Percentiles rank a stretch among this genome's conserved stretches.
Evolutionary conservation across 2,329 filamentous ascomycete species (phyloP).

Genomic region (Beauveria asiatica): DNA sequence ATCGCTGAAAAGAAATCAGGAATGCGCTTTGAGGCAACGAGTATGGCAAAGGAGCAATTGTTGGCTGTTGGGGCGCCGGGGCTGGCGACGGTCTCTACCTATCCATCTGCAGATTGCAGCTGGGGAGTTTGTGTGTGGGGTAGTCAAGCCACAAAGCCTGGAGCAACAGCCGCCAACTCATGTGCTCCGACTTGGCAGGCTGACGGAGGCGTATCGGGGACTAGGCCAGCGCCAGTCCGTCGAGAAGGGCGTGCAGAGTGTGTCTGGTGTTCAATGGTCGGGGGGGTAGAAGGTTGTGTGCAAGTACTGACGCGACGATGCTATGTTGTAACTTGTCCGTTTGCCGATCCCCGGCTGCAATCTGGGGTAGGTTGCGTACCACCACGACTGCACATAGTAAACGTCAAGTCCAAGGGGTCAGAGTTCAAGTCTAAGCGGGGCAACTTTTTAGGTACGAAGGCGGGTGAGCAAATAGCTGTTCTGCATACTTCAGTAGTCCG

Average conservation of each 20-base stretch:
- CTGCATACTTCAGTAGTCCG: too few species aligned
- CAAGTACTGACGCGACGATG: background rate
- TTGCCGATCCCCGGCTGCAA: constrained; percentile 8
- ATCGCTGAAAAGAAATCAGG: background rate
- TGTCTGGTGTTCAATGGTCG: background rate
- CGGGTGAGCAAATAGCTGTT: background rate
- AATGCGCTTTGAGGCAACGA: background rate
- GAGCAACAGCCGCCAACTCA: background rate
- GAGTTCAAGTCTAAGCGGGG: too few species aligned
- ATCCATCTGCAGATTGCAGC: background rate
- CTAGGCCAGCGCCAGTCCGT: background rate
- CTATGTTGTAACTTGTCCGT: background rate
- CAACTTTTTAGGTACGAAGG: background rate
- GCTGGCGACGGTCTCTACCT: constrained; percentile 1
- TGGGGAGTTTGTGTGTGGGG: constrained; percentile 8
- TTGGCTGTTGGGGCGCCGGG: constrained; percentile 5
- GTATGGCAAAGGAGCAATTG: background rate
- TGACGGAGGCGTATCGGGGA: background rate
- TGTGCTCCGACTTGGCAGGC: constrained; percentile 1
- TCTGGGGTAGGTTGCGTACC: constrained; percentile 3
- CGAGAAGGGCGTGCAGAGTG: background rate
- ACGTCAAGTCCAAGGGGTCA: too few species aligned
- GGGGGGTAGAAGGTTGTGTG: background rate
- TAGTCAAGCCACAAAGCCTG: constrained; percentile 8
- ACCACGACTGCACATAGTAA: background rate